Base-by-base conservation (phyloP, 1,284 basidiomycete genomes). In the Volvariella surrecta region DNA sequence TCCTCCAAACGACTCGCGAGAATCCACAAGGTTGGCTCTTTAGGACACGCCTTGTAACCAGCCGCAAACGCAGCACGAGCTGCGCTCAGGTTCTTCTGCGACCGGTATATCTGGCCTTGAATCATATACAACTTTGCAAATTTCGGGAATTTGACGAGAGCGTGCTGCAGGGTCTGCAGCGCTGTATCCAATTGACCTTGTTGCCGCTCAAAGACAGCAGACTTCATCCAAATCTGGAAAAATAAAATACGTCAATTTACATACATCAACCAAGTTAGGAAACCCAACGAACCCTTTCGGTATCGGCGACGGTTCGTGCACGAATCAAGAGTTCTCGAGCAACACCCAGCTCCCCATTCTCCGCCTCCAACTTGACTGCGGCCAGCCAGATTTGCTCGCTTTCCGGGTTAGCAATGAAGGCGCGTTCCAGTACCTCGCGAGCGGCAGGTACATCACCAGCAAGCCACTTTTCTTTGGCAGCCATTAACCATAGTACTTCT, bases 361-460 rank as follows among this genome's bases (percentile, higher is more conserved):
- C 91, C 0, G 92, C 86, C 55, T 98, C 95, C 6, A 98, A 73
- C 64, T 97, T 96, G 48, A 96, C 91, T 16, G 95, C 95, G 0
- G 94, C 95, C 34, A 99, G 68, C 88, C 94, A 99, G 56, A 99
- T 97, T 48, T 87, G 82, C 62, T 99, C 96, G 58, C 89, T 95
- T 58, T 97, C 93, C 13, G 93, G 88, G 59, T 98, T 99, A 39
- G 90, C 89, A 48, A 89, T 81, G 70, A 98, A 98, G 0, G 96
- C 93, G 35, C 79, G 78, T 48, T 85, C 89, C 11, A 99, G 78
- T 11, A 96, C 84, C 48, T 82, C 77, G 39, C 94, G 82, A 0
- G 95, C 91, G 10, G 82, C 86, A 1, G 82, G 76, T 8, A 98
- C 84, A 56, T 99, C 90, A 6, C 89, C 88, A 7, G 79, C 78